A percentile compares a stretch with the other conserved stretches of the same genome.
These are phyloP conservation scores for Dictyostelium firmibasis DNA, from an alignment of 78 protist genomes.

Conservation along the genomic window DNA sequence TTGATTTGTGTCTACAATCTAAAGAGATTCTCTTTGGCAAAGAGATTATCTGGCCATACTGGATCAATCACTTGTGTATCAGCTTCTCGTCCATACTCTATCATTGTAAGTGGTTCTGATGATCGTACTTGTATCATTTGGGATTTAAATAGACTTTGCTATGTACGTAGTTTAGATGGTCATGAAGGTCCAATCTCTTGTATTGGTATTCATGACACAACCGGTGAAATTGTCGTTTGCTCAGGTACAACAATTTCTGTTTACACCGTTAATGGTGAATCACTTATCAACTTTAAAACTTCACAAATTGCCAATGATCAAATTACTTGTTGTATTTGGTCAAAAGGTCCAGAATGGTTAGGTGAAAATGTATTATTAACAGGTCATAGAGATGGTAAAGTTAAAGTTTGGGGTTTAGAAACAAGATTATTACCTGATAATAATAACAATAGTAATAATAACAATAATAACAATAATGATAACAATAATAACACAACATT, in stretches of 20 bases:
- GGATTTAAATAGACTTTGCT: slow-evolving; percentile 87
- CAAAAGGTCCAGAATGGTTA: slow-evolving; percentile 74
- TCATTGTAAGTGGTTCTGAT: slow-evolving; percentile 80
- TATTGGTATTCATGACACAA: slow-evolving; percentile 55
- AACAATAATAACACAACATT: neutral
- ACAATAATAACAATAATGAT: too few relatives aligned
- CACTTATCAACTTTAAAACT: slow-evolving; percentile 11
- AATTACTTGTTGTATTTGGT: slow-evolving; percentile 54
- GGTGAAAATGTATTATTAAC: slow-evolving; percentile 64
- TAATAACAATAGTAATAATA: neutral
- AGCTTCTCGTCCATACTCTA: slow-evolving; percentile 48
- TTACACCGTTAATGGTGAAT: slow-evolving; percentile 66
- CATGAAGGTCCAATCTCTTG: slow-evolving; percentile 68
- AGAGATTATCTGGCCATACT: slow-evolving; percentile 71
- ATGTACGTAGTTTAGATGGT: slow-evolving; percentile 32
- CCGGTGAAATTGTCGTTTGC: slow-evolving; percentile 79
- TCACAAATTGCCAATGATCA: slow-evolving; percentile 60
- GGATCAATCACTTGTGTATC: slow-evolving; percentile 79
- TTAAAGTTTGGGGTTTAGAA: slow-evolving; percentile 75
- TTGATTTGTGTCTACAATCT: slow-evolving; percentile 62
- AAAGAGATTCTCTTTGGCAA: slow-evolving; percentile 49
- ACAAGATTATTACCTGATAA: slow-evolving; percentile 12
- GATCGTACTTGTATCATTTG: slow-evolving; percentile 87
- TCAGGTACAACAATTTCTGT: slow-evolving; percentile 47
- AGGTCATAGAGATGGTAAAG: slow-evolving; percentile 79